Base-by-base conservation (phyloP, 352 stramenopile species). In the Pelagophyceae sp. region DNA sequence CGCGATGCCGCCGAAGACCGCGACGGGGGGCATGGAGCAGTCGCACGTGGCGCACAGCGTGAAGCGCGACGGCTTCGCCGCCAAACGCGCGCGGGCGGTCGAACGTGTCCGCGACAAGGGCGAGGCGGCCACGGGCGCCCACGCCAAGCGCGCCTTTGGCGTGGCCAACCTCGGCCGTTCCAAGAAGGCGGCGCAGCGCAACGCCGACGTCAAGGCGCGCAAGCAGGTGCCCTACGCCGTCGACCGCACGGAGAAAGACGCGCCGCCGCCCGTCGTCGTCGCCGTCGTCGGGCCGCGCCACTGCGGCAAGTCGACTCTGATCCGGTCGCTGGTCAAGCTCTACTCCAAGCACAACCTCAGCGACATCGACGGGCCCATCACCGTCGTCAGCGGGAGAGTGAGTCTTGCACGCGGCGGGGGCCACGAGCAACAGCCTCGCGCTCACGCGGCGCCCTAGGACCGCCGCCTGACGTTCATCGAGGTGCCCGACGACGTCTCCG, bases 391-490 rank as follows among this genome's bases (percentile, higher is more conserved):
- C 25, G 94, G 94, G 54, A 99, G 99, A 82, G 96, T 96, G 1
- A 74, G 58, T 23, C 11, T 23, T 54, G 45, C 23, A 54, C n/a
- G n/a, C n/a, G n/a, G n/a, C n/a, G n/a, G n/a, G n/a, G n/a, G n/a
- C n/a, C n/a, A n/a, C n/a, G n/a, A n/a, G n/a, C 81, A 54, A 54
- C 11, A 54, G 23, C 45, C 45, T 54, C 45, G 11, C 23, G 45
- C 11, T 54, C 45, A 23, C 11, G 45, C 45, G 11, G 11, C 45
- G 11, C 45, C 45, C 45, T 54, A 54, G 45, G 45, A 54, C 29
- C 90, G 92, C 45, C 91, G 97, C 45, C 92, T 99, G 76, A 99
- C 97, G 2, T 96, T 99, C 76, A 92, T 99, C 67, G 97, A 99
- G 86, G 99, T 96, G 85, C 96, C 96, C 6, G 97, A 96, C 82